Conservation (phyloP, 75 land plant genomes). For the Pseudotsuga menziesii region DNA sequence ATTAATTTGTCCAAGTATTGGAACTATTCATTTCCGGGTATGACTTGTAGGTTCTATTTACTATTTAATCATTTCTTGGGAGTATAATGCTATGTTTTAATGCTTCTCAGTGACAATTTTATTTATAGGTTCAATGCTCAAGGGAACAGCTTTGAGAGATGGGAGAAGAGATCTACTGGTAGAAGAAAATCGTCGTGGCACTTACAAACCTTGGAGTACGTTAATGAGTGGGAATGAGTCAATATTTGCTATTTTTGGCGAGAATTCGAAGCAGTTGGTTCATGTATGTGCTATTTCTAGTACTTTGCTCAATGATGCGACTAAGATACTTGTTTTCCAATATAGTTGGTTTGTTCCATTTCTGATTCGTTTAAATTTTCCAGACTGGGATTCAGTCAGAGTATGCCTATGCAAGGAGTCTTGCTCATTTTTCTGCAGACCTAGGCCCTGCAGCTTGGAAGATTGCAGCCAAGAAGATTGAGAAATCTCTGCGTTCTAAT, state of each 20-base stretch:
- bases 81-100: background rate
- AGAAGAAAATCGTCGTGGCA: conserved; percentile 78
- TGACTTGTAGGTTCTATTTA: background rate
- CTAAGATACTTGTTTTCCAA: background rate
- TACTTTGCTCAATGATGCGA: background rate
- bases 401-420: conserved; percentile 85
- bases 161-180: conserved; percentile 45
- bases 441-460: conserved; percentile 84
- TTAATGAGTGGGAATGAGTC: conserved; percentile 36
- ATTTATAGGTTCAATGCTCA: conserved; percentile 46
- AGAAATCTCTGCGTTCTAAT: conserved; percentile 53
- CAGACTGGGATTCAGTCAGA: conserved; percentile 65
- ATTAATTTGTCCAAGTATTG: background rate
- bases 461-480: conserved; percentile 64
- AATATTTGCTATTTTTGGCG: conserved; percentile 34
- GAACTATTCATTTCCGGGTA: background rate
- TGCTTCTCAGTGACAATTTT: background rate
- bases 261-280: conserved; percentile 38
- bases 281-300: conserved; percentile 32
- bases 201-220: conserved; percentile 45
- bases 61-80: background rate
- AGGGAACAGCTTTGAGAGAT: conserved; percentile 33
- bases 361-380: conserved; percentile 1
- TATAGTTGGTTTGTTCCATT: background rate
- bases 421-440: conserved; percentile 73